Percentiles rank a stretch among this genome's conserved stretches.
phyloP scores from a whole-genome alignment of 2,329 filamentous ascomycete genomes.

The Colletotrichum chlorophyti region DNA sequence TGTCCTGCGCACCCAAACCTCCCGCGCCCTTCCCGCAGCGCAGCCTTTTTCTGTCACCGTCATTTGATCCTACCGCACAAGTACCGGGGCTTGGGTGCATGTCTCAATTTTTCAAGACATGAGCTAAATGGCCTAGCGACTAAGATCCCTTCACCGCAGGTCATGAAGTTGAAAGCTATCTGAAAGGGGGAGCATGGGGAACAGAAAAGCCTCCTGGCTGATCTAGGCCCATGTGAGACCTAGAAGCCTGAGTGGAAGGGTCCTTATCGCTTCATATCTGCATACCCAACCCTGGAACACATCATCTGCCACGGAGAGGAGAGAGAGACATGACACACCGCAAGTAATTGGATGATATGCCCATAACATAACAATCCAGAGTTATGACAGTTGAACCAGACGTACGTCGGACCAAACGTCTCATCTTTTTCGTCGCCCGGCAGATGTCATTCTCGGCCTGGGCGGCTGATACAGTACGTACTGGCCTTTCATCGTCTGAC shows the following conservation, averaged over 20 bases:
- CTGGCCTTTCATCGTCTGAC: slow-evolving; percentile 16
- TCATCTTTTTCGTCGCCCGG: slow-evolving; percentile 4
- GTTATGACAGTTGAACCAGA: neutral
- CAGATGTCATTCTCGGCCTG: slow-evolving; percentile 21
- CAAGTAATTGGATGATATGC: neutral
- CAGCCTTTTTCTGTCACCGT: slow-evolving; percentile 27
- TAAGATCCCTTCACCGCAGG: slow-evolving; percentile 25
- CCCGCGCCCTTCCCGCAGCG: slow-evolving; percentile 19
- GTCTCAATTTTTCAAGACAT: slow-evolving; percentile 23
- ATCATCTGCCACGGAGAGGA: slow-evolving; percentile 3
- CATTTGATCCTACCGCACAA: slow-evolving; percentile 23
- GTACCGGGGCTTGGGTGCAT: slow-evolving; percentile 15
- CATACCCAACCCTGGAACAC: neutral
- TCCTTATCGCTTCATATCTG: slow-evolving; percentile 1
- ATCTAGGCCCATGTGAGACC: neutral
- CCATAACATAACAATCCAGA: neutral
- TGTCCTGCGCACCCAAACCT: slow-evolving; percentile 17
- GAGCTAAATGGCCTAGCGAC: neutral
- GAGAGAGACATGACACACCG: too few relatives aligned
- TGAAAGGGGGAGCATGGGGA: too few relatives aligned
- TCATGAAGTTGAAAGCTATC: slow-evolving; percentile 14
- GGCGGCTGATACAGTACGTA: slow-evolving; percentile 6
- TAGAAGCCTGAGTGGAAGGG: neutral
- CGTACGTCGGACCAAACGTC: neutral
- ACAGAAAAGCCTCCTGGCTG: too few relatives aligned